Base-by-base conservation (phyloP, 2,329 filamentous ascomycete genomes). In the Colletotrichum karsti region DNA sequence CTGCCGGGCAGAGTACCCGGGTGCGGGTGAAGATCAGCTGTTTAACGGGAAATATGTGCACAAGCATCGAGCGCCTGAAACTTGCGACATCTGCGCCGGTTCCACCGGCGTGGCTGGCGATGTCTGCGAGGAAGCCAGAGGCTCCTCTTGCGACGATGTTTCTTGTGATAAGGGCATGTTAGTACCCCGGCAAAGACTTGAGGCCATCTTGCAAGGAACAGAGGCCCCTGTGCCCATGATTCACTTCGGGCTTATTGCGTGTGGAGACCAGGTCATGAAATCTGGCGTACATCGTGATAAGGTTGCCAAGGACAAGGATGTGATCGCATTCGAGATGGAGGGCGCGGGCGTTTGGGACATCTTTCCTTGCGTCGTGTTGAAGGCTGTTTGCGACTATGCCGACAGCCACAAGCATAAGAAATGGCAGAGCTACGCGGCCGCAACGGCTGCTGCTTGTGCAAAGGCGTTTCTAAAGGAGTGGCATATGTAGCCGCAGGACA, bases 321-420 rank as follows among this genome's bases (percentile, higher is more conserved):
- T 70, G 0, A 58, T 73, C 0, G 73, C 72, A 4, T 70, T 77
- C 46, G 75, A 76, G 65, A 76, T 75, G 75, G 74, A 76, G 24
- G 71, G 71, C 3, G 74, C 72, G 0, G 75, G 74, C 0, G 28
- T 75, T 0, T 66, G 66, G 56, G 57, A 70, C 3, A 61, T 69
- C 1, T 71, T 79, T 1, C 74, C 77, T 0, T 82, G 77, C 22
- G 56, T 82, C 0, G 73, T 79, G 0, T 78, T 83, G 18, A 75
- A 79, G 12, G 80, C 77, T 0, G 79, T 83, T 0, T 83, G 77
- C 15, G 77, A 82, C 39, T 83, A 82, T 55, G 73, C 79, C 5
- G 81, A 83, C 57, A 77, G 74, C 0, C 78, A 82, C 57, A 81
- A 82, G 60, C 76, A 75, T 22, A 76, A 82, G 13, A 53, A 48